Evolutionary conservation across 345 rosid genomes (phyloP), one percentile per base, ranked within the genome.

Genomic region (Syzygium jambos): DNA sequence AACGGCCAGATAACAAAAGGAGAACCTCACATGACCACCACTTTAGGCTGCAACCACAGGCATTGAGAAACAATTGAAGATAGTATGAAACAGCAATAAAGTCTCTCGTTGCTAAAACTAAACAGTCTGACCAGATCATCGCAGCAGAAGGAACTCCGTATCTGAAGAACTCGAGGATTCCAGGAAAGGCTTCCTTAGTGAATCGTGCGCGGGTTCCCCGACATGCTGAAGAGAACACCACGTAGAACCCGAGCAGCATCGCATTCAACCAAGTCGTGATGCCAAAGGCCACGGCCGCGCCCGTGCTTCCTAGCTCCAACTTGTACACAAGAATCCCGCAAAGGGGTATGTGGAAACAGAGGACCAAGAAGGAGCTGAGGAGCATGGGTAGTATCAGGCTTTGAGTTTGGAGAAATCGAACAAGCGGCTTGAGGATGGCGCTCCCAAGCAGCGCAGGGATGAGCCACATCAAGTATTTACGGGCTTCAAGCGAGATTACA

Each of bases 1-100:
- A 88, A 22, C 94, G 88, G 52, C 95, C 96, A 6, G 94, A 94
- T 21, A 91, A 90, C 88, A 95, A 84, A 38, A 83, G 52, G 55
- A 94, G 90, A 56, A 95, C 73, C 92, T 95, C 96, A 87, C 92
- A 89, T 11, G 95, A 90, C 92, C 96, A 95, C 98, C 98, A 94
- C 87, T 94, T 94, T 13, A 94, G 91, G 91, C 96, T 95, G 90
- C 23, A 7, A 86, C 61, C 84, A 5, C 23, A 38, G 29, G 14
- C 9, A 82, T 52, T n/a, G 68, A 85, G 51, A 51, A 30, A 27
- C 41, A 25, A 59, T 1, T 13, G 22, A 73, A 88, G 17, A 14
- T 57, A n/a, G 55, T 7, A 46, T 43, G 3, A 85, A 7, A 85
- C 30, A 38, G 49, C 12, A 15, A 55, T 27, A 86, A 22, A 43